Percentiles rank a stretch among this genome's conserved stretches.
Evolutionary conservation across 768 basidiomycete species (phyloP).

Genomic region (Fistulinella prunicolor): DNA sequence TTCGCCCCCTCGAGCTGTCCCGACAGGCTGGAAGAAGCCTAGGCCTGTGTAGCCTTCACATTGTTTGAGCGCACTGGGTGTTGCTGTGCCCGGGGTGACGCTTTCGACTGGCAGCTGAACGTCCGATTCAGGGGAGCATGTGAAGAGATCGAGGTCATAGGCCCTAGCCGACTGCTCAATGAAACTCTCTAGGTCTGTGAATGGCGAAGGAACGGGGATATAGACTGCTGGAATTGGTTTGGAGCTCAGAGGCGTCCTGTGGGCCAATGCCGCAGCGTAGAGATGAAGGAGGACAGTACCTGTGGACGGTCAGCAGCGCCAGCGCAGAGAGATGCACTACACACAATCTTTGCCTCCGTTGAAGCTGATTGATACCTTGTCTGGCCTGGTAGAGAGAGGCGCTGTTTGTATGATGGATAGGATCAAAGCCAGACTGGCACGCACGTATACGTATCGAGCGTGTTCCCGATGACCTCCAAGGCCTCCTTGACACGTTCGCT

Average conservation of each 20-base stretch:
- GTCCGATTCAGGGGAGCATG: constrained; percentile 32
- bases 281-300: constrained; percentile 96
- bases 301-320: constrained; percentile 31
- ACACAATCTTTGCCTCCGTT: constrained; percentile 98
- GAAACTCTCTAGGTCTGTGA: constrained; percentile 79
- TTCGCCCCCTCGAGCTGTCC: constrained; percentile 56
- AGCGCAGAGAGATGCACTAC: constrained; percentile 23
- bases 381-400: constrained; percentile 44
- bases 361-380: constrained; percentile 84
- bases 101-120: constrained; percentile 48
- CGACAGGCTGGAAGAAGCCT: constrained; percentile 37
- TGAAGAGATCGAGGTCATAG: constrained; percentile 77
- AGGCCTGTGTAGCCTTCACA: constrained; percentile 1
- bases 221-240: constrained; percentile 68
- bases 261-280: constrained; percentile 69
- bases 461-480: constrained; percentile 73
- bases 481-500: constrained; percentile 71
- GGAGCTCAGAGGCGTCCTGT: constrained; percentile 34
- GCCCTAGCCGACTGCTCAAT: constrained; percentile 56
- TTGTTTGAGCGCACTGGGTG: constrained; percentile 13
- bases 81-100: constrained; percentile 36
- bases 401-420: constrained; percentile 6
- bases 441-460: constrained; percentile 78
- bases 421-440: constrained; percentile 30
- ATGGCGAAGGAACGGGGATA: constrained; percentile 89